Conservation (phyloP, 179 eudicot species). For the Beta corolliflora region DNA sequence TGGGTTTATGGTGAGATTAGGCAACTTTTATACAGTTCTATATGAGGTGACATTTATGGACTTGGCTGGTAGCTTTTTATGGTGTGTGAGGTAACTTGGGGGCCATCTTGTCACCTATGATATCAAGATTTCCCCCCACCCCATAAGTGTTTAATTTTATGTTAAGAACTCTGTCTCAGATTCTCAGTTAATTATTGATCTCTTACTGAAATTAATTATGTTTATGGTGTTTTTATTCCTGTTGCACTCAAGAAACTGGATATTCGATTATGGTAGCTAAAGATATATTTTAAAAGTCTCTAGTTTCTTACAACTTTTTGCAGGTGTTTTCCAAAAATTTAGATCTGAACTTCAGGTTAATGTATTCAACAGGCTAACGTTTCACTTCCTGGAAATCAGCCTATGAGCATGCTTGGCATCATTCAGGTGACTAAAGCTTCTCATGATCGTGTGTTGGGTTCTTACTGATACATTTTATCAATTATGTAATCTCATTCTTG, state of each 20-base stretch:
- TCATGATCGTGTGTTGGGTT: neutral
- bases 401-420: constrained; percentile 84
- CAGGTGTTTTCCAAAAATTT: constrained; percentile 14
- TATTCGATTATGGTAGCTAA: neutral
- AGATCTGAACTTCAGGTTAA: constrained; percentile 26
- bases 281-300: neutral
- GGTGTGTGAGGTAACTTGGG: neutral
- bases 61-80: neutral
- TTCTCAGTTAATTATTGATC: neutral
- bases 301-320: constrained; percentile 19
- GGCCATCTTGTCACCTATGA: neutral
- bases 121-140: too few species aligned
- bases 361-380: constrained; percentile 44
- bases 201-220: neutral
- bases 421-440: constrained; percentile 62
- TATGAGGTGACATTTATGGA: neutral
- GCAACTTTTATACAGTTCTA: too few species aligned
- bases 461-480: neutral
- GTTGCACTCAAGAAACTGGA: constrained; percentile 5
- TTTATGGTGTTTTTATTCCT: neutral
- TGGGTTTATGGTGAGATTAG: neutral
- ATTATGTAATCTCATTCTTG: constrained; percentile 13
- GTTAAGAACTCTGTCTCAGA: too few species aligned
- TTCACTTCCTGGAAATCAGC: constrained; percentile 49
- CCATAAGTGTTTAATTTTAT: too few species aligned